phyloP scores from a whole-genome alignment of 2,329 filamentous ascomycete species.

The Neofusicoccum umdonicola region DNA sequence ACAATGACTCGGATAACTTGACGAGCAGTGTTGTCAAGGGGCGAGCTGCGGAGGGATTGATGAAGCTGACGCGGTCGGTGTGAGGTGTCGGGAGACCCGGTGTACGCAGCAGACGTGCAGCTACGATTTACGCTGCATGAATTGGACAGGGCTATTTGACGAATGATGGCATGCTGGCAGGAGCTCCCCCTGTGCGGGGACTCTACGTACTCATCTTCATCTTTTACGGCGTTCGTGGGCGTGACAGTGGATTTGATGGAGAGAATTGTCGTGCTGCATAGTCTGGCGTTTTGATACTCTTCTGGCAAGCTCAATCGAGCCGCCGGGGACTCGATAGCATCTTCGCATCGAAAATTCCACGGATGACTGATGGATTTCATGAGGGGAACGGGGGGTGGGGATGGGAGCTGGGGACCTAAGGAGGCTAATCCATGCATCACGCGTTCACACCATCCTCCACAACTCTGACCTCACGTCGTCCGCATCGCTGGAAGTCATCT shows the following conservation, averaged over 20 bases:
- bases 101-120: neutral
- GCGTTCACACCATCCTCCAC: neutral
- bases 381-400: neutral
- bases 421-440: neutral
- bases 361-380: neutral
- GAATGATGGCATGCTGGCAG: neutral
- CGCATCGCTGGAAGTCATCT: neutral
- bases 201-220: neutral
- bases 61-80: constrained; percentile 43
- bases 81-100: neutral
- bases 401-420: neutral
- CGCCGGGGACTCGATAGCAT: neutral
- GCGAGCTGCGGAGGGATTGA: constrained; percentile 53
- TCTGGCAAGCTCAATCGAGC: neutral
- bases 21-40: constrained; percentile 50
- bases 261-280: neutral
- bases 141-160: neutral
- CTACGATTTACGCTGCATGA: neutral
- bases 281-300: neutral
- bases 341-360: neutral
- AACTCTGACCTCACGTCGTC: constrained; percentile 6
- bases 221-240: constrained; percentile 1
- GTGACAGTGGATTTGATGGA: neutral
- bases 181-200: neutral
- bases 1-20: constrained; percentile 31